phyloP scores from a whole-genome alignment of 108 stramenopile species.

The Aurantiochytrium sp. region DNA sequence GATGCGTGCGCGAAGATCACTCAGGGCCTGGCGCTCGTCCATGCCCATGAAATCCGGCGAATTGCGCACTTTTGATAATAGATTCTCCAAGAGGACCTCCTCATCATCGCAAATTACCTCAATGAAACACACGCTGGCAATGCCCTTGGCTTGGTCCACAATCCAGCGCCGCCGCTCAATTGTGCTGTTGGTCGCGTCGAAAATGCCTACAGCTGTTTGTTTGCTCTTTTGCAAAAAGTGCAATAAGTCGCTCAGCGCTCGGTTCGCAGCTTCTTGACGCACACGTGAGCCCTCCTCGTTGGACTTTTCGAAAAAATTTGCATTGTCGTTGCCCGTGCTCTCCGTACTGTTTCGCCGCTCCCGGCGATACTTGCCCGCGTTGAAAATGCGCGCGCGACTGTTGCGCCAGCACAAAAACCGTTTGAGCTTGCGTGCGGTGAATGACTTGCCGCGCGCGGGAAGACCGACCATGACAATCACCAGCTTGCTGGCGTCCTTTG shows the following conservation, averaged over 20 bases:
- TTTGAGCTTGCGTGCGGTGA: constrained; percentile 72
- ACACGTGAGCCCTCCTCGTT: not conserved
- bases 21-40: not conserved
- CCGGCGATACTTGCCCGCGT: constrained; percentile 78
- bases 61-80: not conserved
- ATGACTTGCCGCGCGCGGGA: constrained; percentile 79
- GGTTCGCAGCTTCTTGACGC: not conserved
- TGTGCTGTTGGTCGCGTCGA: constrained; percentile 26
- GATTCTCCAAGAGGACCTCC: not conserved
- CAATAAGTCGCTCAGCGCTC: not conserved
- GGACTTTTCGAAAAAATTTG: not conserved
- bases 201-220: not conserved
- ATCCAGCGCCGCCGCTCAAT: not conserved
- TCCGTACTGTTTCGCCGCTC: not conserved
- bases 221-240: not conserved
- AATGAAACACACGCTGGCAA: constrained; percentile 14
- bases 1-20: not conserved
- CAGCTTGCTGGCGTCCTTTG: not conserved
- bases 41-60: constrained; percentile 21
- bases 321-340: constrained; percentile 13
- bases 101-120: constrained; percentile 20
- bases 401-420: constrained; percentile 73
- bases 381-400: constrained; percentile 65
- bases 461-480: constrained; percentile 60
- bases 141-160: not conserved